Evolutionary conservation across 140 eudicot genomes (phyloP), one percentile per base, ranked within the genome.

Genomic region (Oenanthe javanica): DNA sequence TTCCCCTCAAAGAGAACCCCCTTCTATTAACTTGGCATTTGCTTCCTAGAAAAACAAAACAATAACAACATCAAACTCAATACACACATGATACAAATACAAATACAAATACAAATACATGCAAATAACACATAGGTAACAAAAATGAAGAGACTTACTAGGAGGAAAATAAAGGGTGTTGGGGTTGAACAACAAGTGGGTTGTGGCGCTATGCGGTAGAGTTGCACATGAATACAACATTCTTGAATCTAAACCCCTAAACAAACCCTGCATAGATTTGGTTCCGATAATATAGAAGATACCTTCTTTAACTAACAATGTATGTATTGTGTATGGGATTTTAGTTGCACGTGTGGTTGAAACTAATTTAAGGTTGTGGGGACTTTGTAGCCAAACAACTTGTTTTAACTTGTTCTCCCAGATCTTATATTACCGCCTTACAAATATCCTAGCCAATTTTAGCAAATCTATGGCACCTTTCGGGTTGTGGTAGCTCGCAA

Each of bases 11-110:
- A 59, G 91, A 89, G 61, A 94, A 84, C 83, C 84, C 93, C 75
- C 98, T 87, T 85, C 97, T 86, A 66, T 86, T 89, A 82, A 94
- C 81, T 77, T 88, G 82, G 82, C 93, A 87, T 57, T 81, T 90
- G 84, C 84, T 90, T 78, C 92, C 98, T 93, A 67, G n/a, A 73
- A 51, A 66, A 10, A 15, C 6, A 3, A 47, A 11, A 36, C 15
- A 83, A 5, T 76, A 16, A 25, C 40, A 57, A 59, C 71, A 63
- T 86, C 19, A 46, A 45, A 72, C 40, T 36, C 5, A 42, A 42
- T 42, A 42, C 45, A 42, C 5, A 31, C 36, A 31, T 31, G 0
- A 43, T 9, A 21, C n/a, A 47, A 23, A 23, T 1, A 19, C 9
- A 2, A 19, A 73, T 19, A 21, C 31, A 73, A 2, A 42, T 8